Base-by-base conservation (phyloP, 495 filamentous ascomycete genomes). In the Penicillium bovifimosum region DNA sequence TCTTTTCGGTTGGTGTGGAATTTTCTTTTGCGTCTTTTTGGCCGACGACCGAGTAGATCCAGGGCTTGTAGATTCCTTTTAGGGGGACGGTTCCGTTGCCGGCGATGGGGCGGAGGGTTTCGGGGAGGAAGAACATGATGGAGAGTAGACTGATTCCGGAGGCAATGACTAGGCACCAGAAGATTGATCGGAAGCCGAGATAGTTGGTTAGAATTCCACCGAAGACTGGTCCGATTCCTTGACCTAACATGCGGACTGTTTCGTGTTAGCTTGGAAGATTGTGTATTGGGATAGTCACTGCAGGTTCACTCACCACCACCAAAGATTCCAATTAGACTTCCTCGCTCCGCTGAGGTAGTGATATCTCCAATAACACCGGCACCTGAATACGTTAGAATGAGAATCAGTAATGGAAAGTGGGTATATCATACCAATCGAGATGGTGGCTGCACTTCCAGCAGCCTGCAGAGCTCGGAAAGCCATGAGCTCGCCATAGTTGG, bases 101-200 rank as follows among this genome's bases (percentile, higher is more conserved):
- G 0, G 87, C 87, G 7, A 90, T 78, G 9, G 80, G 79, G 13
- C 87, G 76, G 47, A 83, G 78, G 9, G 87, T 90, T 64, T 90
- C 86, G 3, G 85, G 86, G 7, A 89, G 76, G 29, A 79, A 71
- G 36, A 86, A 53, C 16, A 79, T 33, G 53, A 83, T 82, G 5
- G 78, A 74, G 0, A 70, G 9, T 1, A 80, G 59, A 53, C 73
- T 75, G 14, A 76, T 64, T 1, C 68, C 77, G 26, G 76, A 71
- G 24, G 82, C 55, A 35, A 86, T 85, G 41, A 77, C 74, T 16
- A 87, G 71, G 52, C 88, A 86, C 85, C 84, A 89, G 65, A 90
- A 90, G 47, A 87, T 86, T 24, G 80, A 77, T 29, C 80, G 65
- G 76, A 83, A 90, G 0, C 85, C 86, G 9, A 87, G 70, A 45